Evolutionary conservation across 2,329 filamentous ascomycete genomes (phyloP).

Genomic region (Nakataea oryzae): DNA sequence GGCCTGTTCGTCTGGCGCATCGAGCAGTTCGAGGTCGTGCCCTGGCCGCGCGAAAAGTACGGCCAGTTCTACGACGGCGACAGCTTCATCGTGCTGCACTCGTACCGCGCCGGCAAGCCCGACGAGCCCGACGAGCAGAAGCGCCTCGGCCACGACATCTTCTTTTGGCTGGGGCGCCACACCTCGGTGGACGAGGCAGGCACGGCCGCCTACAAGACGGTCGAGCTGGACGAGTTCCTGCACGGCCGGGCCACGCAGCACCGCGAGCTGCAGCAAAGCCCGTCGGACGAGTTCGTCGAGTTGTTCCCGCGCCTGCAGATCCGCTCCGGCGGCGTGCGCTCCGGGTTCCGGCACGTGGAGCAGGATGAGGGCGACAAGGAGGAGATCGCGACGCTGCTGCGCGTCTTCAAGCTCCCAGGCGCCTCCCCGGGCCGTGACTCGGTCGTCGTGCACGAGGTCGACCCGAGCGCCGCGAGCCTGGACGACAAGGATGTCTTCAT

Average conservation of each 20-base stretch:
- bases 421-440: constrained; percentile 33
- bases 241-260: constrained; percentile 52
- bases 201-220: constrained; percentile 60
- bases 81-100: constrained; percentile 56
- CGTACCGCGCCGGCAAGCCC: constrained; percentile 39
- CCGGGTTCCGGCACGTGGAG: constrained; percentile 56
- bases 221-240: constrained; percentile 59
- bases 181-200: constrained; percentile 61
- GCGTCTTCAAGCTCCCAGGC: constrained; percentile 50
- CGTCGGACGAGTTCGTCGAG: constrained; percentile 48
- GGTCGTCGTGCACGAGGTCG: constrained; percentile 53
- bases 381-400: constrained; percentile 41
- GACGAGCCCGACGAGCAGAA: constrained; percentile 9
- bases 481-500: constrained; percentile 59
- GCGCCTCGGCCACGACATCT: constrained; percentile 49
- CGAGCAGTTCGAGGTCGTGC: constrained; percentile 53
- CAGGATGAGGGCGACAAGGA: constrained; percentile 23
- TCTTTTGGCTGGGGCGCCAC: constrained; percentile 58
- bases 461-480: constrained; percentile 48
- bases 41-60: constrained; percentile 44
- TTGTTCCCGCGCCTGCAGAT: constrained; percentile 53
- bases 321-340: constrained; percentile 46
- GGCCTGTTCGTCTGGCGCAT: constrained; percentile 57
- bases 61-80: constrained; percentile 58
- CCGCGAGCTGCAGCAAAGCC: constrained; percentile 49